A percentile compares a stretch with the other conserved stretches of the same genome.
Conservation (phyloP, 148 eudicot species). For the Rhododendron mucronatum region DNA sequence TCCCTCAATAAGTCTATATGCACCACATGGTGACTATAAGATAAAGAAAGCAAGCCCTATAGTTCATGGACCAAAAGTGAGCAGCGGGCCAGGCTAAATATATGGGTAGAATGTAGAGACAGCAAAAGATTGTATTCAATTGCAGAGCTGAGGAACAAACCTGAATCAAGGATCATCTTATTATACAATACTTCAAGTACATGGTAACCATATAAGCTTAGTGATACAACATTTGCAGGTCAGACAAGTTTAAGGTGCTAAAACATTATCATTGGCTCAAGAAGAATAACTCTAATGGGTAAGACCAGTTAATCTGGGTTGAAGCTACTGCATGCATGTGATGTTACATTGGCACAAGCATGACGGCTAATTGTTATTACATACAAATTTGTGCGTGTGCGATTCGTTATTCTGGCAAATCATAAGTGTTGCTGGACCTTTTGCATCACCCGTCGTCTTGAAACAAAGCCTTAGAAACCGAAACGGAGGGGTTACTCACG, state of each 20-base stretch:
- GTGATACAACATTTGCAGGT: background rate
- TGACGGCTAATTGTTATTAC: background rate
- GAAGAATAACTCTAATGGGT: background rate
- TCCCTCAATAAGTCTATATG: background rate
- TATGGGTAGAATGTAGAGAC: background rate
- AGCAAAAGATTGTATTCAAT: background rate
- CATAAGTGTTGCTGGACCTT: background rate
- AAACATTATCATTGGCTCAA: background rate
- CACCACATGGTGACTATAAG: background rate
- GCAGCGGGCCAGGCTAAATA: background rate
- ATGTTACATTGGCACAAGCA: conserved; percentile 7
- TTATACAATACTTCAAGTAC: background rate
- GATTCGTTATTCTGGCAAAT: background rate
- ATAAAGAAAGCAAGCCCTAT: background rate
- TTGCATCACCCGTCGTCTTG: conserved; percentile 35
- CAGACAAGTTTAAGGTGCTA: too few species aligned
- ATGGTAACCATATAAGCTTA: background rate
- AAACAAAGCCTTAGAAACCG: conserved; percentile 69
- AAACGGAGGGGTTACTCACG: conserved; percentile 24
- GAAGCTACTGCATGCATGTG: background rate
- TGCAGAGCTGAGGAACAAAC: background rate
- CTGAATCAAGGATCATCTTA: background rate
- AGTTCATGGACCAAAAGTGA: background rate
- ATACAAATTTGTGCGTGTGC: background rate
- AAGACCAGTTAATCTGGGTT: conserved; percentile 1